A percentile compares a stretch with the other conserved stretches of the same genome.
Evolutionary conservation across 345 rosid genomes (phyloP).

Genomic region (Fremontodendron californicum): DNA sequence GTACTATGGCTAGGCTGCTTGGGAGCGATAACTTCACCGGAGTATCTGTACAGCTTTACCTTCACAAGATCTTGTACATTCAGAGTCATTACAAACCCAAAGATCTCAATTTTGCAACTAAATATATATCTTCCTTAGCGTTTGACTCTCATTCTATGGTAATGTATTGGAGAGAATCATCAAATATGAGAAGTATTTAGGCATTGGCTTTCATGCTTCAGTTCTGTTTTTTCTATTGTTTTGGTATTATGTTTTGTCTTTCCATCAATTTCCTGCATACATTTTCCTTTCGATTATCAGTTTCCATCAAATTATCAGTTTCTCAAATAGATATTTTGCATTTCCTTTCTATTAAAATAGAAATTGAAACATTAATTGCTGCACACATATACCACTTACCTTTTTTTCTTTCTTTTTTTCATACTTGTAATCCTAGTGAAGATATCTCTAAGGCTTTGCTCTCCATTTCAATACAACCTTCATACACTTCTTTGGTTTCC

Average conservation of each 20-base stretch:
- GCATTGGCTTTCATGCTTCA: not conserved
- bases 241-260: not conserved
- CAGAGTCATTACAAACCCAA: not conserved
- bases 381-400: no score
- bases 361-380: no score
- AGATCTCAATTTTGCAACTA: not conserved
- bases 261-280: not conserved
- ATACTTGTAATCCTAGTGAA: conserved; percentile 50
- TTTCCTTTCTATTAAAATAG: no score
- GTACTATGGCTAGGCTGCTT: not conserved
- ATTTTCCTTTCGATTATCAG: not conserved
- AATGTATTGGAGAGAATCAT: not conserved
- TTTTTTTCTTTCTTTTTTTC: no score
- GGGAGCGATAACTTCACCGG: not conserved
- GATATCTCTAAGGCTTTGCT: conserved; percentile 50
- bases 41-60: not conserved
- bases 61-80: conserved; percentile 1
- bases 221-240: not conserved
- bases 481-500: conserved; percentile 43
- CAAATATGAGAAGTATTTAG: not conserved
- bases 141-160: not conserved
- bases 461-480: conserved; percentile 45
- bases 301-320: no score
- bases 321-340: no score
- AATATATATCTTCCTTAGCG: not conserved